Evolutionary conservation across 2,329 filamentous ascomycete species (phyloP).

Genomic region (Emergomyces orientalis): DNA sequence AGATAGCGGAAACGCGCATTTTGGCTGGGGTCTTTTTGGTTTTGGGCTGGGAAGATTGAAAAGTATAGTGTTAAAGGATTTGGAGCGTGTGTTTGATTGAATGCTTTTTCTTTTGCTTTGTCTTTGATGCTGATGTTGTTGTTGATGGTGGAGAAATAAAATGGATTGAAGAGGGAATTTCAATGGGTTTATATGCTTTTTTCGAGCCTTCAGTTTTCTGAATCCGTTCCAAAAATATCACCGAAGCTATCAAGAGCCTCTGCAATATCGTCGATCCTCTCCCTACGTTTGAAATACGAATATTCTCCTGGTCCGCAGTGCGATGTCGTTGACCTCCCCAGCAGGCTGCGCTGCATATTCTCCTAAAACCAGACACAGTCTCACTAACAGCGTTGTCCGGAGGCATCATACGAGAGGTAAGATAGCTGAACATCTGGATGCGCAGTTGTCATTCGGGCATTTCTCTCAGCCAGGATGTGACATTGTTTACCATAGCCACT

Average conservation of each 20-base stretch:
- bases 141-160: neutral
- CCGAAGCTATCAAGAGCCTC: neutral
- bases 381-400: neutral
- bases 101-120: neutral
- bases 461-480: neutral
- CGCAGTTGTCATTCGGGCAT: neutral
- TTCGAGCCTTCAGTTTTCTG: neutral
- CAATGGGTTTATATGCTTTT: neutral
- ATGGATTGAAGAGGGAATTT: neutral
- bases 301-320: neutral
- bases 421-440: neutral
- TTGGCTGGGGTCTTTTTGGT: neutral
- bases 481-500: neutral
- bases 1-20: conserved; percentile 1
- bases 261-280: neutral
- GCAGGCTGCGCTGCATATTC: neutral
- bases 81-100: neutral
- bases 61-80: neutral
- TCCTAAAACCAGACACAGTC: neutral
- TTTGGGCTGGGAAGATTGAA: neutral
- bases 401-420: neutral
- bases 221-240: neutral
- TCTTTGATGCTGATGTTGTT: neutral
- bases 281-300: neutral
- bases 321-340: neutral